Conservation (phyloP, 805 yeast genomes). For the Metschnikowia lachancei region DNA sequence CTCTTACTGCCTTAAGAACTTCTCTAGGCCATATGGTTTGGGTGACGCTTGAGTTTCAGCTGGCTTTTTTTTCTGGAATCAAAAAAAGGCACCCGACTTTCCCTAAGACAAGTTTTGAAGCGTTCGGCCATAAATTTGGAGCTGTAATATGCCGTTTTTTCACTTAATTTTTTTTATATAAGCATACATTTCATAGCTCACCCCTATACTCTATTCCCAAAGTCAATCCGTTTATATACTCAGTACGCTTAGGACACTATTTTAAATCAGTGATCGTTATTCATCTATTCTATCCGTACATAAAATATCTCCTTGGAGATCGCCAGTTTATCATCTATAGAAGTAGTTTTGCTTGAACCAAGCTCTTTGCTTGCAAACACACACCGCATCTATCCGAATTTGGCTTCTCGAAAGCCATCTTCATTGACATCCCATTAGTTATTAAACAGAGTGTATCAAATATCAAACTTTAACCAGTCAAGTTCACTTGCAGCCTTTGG, state of each 20-base stretch:
- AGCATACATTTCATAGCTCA: no score
- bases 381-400: neutral
- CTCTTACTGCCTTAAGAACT: no score
- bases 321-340: neutral
- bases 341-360: neutral
- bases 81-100: no score
- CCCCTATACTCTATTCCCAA: no score
- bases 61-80: no score
- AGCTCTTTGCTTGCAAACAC: neutral
- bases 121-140: no score
- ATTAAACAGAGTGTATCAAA: constrained; percentile 22
- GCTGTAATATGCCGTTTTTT: no score
- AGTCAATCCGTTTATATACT: no score
- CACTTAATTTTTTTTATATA: no score
- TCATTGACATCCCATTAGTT: neutral
- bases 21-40: no score
- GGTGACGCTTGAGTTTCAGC: no score
- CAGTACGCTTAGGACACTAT: neutral
- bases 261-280: neutral
- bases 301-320: neutral
- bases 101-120: no score
- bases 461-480: constrained; percentile 36
- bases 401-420: neutral
- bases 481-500: constrained; percentile 24
- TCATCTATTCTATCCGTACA: neutral